A percentile compares a stretch with the other conserved stretches of the same genome.
phyloP scores from a whole-genome alignment of 345 rosid species.

The Eucalyptus erythrocorys region DNA sequence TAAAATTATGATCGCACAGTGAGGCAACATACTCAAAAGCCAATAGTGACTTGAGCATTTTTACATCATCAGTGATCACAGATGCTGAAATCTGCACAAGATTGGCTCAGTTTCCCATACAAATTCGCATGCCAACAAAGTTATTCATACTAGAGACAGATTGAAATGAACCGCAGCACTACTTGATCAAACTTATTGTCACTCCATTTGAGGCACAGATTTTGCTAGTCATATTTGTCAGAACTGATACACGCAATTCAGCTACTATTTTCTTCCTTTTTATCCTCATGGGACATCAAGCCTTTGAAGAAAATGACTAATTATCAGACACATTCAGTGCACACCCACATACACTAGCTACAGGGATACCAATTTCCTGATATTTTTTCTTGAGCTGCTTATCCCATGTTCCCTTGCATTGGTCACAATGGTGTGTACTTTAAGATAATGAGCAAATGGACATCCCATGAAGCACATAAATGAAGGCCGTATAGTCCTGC shows the following conservation, averaged over 20 bases:
- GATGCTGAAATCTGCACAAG: not conserved
- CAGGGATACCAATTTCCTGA: not conserved
- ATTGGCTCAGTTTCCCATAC: not conserved
- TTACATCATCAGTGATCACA: not conserved
- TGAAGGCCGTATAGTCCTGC: not conserved
- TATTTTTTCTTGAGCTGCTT: not conserved
- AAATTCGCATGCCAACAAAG: not conserved
- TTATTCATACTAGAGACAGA: not conserved
- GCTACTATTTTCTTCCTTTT: not conserved
- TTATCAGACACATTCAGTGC: not conserved
- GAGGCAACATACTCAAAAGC: not conserved
- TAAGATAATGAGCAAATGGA: not conserved
- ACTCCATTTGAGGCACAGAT: not conserved
- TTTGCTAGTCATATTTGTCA: not conserved
- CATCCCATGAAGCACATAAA: not conserved
- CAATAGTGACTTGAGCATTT: not conserved
- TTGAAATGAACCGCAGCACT: not conserved
- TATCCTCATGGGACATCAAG: not conserved
- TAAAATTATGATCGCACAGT: not conserved
- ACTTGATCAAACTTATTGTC: not conserved
- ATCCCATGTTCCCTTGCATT: not conserved
- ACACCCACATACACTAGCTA: not conserved
- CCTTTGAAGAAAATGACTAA: not conserved
- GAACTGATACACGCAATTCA: not conserved
- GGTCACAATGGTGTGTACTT: accelerated